Conservation (phyloP, 2,329 filamentous ascomycete genomes). For the Fusarium miscanthi region DNA sequence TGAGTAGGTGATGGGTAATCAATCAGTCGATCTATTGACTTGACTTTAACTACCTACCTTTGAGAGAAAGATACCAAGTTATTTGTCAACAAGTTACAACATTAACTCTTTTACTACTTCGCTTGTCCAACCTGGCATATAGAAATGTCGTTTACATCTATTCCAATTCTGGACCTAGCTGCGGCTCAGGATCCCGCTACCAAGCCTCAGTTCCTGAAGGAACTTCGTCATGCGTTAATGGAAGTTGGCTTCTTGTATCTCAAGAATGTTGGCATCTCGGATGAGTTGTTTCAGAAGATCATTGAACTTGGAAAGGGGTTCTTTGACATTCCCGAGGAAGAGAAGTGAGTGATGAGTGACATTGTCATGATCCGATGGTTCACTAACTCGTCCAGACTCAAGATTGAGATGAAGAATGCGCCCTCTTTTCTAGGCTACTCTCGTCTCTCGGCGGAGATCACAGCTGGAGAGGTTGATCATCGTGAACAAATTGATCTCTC, state of each 20-base stretch:
- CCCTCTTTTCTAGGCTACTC: slow-evolving; percentile 78
- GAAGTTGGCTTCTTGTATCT: slow-evolving; percentile 92
- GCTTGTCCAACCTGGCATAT: background rate
- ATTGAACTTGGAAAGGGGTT: slow-evolving; percentile 76
- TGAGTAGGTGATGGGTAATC: slow-evolving; percentile 39
- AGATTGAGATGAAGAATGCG: slow-evolving; percentile 79
- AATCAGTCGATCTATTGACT: slow-evolving; percentile 4
- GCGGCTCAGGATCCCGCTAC: slow-evolving; percentile 70
- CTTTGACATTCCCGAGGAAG: slow-evolving; percentile 79
- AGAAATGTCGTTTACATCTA: slow-evolving; percentile 75
- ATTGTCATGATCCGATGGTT: background rate
- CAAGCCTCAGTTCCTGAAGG: slow-evolving; percentile 76
- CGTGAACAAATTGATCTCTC: slow-evolving; percentile 89
- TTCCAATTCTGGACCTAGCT: slow-evolving; percentile 82
- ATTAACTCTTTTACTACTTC: background rate
- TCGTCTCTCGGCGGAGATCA: slow-evolving; percentile 74
- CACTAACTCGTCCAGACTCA: slow-evolving; percentile 56
- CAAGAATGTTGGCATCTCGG: slow-evolving; percentile 79
- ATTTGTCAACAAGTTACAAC: slow-evolving; percentile 28
- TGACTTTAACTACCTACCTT: slow-evolving; percentile 1
- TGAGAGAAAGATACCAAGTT: slow-evolving; percentile 37
- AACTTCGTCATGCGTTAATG: slow-evolving; percentile 80
- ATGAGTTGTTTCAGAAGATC: slow-evolving; percentile 72
- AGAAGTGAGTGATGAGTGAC: slow-evolving; percentile 68
- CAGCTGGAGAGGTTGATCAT: slow-evolving; percentile 80